phyloP scores from a whole-genome alignment of 805 yeast genomes.

The Suhomyces faveliae region DNA sequence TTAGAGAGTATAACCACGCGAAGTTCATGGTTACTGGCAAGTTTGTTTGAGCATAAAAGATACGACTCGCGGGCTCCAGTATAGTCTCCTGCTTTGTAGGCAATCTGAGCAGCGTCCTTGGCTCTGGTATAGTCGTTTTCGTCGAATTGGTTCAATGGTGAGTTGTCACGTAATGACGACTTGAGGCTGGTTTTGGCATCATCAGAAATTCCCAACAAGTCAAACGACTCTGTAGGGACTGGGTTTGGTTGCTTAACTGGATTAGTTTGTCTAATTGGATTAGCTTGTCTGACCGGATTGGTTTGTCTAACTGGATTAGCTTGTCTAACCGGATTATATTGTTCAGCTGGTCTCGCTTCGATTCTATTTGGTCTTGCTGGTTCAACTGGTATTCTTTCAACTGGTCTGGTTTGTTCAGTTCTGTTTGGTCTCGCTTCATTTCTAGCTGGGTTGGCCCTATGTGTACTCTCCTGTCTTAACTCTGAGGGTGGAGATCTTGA shows the following conservation, averaged over 20 bases:
- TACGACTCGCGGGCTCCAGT: constrained; percentile 61
- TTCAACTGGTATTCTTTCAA: no score
- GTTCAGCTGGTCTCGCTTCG: neutral
- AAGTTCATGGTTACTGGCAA: constrained; percentile 65
- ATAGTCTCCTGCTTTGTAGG: constrained; percentile 83
- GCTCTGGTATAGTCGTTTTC: constrained; percentile 46
- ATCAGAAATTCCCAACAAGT: constrained; percentile 27
- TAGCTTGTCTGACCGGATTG: no score
- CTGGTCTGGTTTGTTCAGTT: neutral
- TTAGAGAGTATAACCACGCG: constrained; percentile 73
- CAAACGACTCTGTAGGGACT: constrained; percentile 20
- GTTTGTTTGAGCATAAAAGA: constrained; percentile 43
- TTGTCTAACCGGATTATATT: neutral
- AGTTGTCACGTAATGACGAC: constrained; percentile 10
- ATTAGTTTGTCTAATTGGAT: neutral
- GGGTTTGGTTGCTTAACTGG: constrained; percentile 7
- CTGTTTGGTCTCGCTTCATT: neutral
- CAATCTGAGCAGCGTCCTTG: constrained; percentile 56
- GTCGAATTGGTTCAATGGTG: constrained; percentile 37
- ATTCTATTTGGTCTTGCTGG: no score
- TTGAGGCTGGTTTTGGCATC: constrained; percentile 4
- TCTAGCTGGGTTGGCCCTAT: no score
- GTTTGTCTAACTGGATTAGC: constrained; percentile 11
- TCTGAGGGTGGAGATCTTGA: neutral
- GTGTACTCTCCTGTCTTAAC: neutral